These are phyloP conservation scores for Calocera cornea DNA, from an alignment of 768 basidiomycete species.

Conservation along the genomic window DNA sequence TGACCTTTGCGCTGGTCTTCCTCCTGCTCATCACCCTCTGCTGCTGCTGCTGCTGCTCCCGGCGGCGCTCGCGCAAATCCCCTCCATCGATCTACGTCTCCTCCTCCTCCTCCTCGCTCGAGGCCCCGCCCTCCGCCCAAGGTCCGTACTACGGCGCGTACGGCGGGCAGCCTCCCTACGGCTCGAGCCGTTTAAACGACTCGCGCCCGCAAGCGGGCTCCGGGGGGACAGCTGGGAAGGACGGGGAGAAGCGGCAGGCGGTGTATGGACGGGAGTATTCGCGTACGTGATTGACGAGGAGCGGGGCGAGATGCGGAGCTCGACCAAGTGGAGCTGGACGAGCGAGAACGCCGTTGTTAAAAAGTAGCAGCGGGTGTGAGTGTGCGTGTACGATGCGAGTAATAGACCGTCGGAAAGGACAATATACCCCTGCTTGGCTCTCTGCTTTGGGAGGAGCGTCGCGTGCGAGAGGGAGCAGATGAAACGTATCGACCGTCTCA, in stretches of 20 bases:
- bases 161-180: not conserved
- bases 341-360: not conserved
- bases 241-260: not conserved
- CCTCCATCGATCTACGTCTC: slow-evolving; percentile 3
- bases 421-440: slow-evolving; percentile 4
- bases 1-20: not conserved
- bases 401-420: not conserved
- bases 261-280: not conserved
- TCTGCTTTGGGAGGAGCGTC: too few species aligned
- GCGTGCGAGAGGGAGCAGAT: too few species aligned
- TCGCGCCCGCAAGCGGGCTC: not conserved
- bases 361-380: not conserved
- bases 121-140: not conserved
- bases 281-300: slow-evolving; percentile 1
- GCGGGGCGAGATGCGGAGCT: not conserved
- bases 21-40: not conserved
- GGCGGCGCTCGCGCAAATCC: not conserved
- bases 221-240: not conserved
- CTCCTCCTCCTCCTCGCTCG: not conserved
- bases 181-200: slow-evolving; percentile 1
- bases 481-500: too few species aligned
- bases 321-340: not conserved
- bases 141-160: slow-evolving; percentile 1
- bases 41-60: slow-evolving; percentile 4
- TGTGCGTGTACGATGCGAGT: not conserved